Evolutionary conservation across 768 basidiomycete genomes (phyloP), one percentile per base, ranked within the genome.

Genomic region (Amylocystis lapponica): DNA sequence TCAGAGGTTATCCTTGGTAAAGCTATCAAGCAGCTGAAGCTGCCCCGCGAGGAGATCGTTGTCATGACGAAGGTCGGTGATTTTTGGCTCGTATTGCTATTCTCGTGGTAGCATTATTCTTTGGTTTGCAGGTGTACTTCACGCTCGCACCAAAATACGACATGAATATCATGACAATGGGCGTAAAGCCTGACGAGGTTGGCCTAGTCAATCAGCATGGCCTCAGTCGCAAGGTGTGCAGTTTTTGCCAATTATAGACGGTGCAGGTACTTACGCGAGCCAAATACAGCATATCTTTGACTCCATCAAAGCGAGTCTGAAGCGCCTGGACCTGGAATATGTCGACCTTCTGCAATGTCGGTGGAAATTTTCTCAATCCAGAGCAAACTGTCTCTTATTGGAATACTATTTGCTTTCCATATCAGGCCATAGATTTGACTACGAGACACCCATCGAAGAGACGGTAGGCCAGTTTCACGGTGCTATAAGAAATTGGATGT

Each of bases 261-360:
- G 7, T n/a, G 32, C 7, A 7, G 8, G 13, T 38, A 16, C 36
- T 22, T 25, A 29, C 19, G 13, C 19, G 21, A 4, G 6, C 6
- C 3, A 30, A 11, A 11, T 30, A 25, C 31, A 69, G 66, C 74
- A 76, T 55, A 80, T 83, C 56, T 82, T 83, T 49, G 79, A 76
- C 27, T 63, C 73, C 11, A 71, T 75, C 11, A 66, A 71, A 50
- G 56, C 63, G 40, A 68, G 66, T 39, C 48, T 73, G 36, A 58
- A 64, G 26, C 64, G 72, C 21, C 64, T 73, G 21, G 65, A 69
- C 43, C 56, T 62, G 38, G 78, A 80, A 39, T 76, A 81, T 43
- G 70, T 83, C 41, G 81, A 83, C 52, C 51, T 82, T 3, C 63
- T 81, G 22, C 79, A 74, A 56, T 73, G 74, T 67, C 45, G 35